Evolutionary conservation across 768 basidiomycete species (phyloP).

Genomic region (Ephemerocybe angulata): DNA sequence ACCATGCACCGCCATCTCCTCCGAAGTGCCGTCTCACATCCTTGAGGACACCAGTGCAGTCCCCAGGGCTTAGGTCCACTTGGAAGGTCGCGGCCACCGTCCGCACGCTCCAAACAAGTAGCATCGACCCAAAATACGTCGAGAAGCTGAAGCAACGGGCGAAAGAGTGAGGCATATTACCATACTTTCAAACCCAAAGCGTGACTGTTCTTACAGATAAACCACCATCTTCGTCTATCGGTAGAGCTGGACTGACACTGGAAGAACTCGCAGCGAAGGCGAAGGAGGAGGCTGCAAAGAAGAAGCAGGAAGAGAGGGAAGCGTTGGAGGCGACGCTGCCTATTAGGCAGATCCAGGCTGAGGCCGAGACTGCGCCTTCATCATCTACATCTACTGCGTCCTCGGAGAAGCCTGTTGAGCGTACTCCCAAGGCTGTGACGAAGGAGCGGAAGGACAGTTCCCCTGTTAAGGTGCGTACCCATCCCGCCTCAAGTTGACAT

Average conservation of each 20-base stretch:
- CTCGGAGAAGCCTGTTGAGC: not conserved
- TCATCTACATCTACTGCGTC: constrained; percentile 2
- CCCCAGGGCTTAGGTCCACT: not conserved
- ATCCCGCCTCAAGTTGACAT: not conserved
- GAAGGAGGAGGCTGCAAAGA: constrained; percentile 18
- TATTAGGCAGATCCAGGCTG: constrained; percentile 3
- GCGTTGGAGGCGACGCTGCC: constrained; percentile 21
- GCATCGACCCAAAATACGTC: constrained; percentile 63
- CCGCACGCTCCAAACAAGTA: constrained; percentile 17
- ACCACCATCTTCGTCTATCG: constrained; percentile 8
- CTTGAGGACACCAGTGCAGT: not conserved
- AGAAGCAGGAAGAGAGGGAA: constrained; percentile 16
- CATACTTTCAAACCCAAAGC: constrained; percentile 2
- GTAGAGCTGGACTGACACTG: constrained; percentile 42
- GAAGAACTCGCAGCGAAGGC: constrained; percentile 24
- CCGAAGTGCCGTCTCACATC: not conserved
- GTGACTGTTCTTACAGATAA: constrained; percentile 17
- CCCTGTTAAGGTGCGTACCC: constrained; percentile 19
- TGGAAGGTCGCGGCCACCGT: not conserved
- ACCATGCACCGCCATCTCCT: not conserved
- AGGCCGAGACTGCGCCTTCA: not conserved
- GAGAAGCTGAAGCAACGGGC: constrained; percentile 65
- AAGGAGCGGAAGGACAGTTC: constrained; percentile 18
- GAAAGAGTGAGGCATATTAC: constrained; percentile 26
- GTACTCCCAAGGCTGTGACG: not conserved